Base-by-base conservation (phyloP, 2,329 filamentous ascomycete species). In the Elsinoe batatas region DNA sequence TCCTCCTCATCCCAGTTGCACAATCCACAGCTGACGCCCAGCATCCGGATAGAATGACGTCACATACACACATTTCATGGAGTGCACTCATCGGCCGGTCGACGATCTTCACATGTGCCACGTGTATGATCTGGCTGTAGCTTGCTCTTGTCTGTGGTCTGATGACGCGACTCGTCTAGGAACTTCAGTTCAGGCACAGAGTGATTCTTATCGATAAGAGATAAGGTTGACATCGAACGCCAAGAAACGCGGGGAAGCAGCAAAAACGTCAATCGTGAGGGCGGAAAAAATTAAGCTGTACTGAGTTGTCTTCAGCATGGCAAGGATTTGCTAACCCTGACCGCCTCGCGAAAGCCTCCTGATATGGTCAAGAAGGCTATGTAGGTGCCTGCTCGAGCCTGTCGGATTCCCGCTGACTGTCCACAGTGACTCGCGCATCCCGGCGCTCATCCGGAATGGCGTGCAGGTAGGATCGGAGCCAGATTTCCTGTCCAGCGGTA, bases 371-470 rank as follows among this genome's bases (percentile, higher is more conserved):
- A 81, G 68, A 84, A 83, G 68, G 71, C 70, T 36, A 71, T 74
- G 65, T 65, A 60, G 32, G 61, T 53, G 7, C n/a, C n/a, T 22
- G 26, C 40, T 13, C 18, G 26, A 26, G 3, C n/a, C 11, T 3
- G 18, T 26, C 40, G 26, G 13, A 53, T 15, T 13, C 32, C 20
- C 35, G 13, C 18, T 38, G 33, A 60, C 42, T 73, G 72, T 72
- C 69, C 69, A 59, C 69, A 90, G 88, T 68, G 90, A 95, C 72
- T 87, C 87, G 74, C 87, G 90, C 71, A 95, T 96, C 65, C 87
- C 86, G 58, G 85, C 90, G 71, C 83, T 96, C 64, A 91, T 96
- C 67, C 83, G 85, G 69, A 96, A 95, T 86, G 87, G 87, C 62
- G 78, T 91, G 59, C 88, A 88, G 33, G 47, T 38, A 26, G 40